A percentile compares a stretch with the other conserved stretches of the same genome.
phyloP scores from a whole-genome alignment of 495 filamentous ascomycete species.

The Hypoxylon lienhwacheense region DNA sequence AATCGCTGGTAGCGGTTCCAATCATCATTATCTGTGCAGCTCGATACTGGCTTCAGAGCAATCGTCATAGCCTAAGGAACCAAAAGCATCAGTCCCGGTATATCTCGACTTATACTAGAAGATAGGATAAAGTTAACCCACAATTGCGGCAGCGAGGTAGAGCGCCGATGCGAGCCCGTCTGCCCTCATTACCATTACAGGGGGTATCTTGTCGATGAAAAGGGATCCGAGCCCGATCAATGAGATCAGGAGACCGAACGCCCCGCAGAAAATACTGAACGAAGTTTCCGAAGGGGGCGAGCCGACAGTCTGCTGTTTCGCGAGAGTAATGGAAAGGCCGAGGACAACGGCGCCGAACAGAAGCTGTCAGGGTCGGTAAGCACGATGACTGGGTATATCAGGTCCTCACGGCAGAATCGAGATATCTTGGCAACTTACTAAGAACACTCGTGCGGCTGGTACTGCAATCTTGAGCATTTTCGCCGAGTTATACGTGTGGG shows the following conservation, averaged over 20 bases:
- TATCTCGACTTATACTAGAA: neutral
- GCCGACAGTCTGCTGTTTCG: constrained; percentile 46
- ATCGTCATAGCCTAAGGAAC: constrained; percentile 48
- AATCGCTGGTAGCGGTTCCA: constrained; percentile 4
- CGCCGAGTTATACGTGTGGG: neutral
- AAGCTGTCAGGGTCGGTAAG: constrained; percentile 39
- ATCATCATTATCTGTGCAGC: constrained; percentile 37
- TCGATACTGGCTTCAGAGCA: constrained; percentile 40
- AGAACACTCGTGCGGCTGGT: constrained; percentile 13
- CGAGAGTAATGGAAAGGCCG: constrained; percentile 49
- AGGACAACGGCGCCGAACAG: constrained; percentile 52
- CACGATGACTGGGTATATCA: neutral
- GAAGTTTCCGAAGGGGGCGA: constrained; percentile 45
- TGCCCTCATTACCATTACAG: constrained; percentile 42
- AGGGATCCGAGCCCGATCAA: constrained; percentile 43
- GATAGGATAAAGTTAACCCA: constrained; percentile 45
- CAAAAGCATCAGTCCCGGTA: neutral
- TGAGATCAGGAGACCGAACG: constrained; percentile 49
- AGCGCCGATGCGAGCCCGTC: constrained; percentile 51
- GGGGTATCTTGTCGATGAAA: constrained; percentile 46
- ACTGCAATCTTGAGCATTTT: constrained; percentile 25
- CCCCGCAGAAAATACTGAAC: constrained; percentile 54
- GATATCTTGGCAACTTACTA: constrained; percentile 13
- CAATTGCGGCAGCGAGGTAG: constrained; percentile 56
- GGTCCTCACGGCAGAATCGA: neutral